Base-by-base conservation (phyloP, 768 basidiomycete genomes). In the Daedalea quercina region DNA sequence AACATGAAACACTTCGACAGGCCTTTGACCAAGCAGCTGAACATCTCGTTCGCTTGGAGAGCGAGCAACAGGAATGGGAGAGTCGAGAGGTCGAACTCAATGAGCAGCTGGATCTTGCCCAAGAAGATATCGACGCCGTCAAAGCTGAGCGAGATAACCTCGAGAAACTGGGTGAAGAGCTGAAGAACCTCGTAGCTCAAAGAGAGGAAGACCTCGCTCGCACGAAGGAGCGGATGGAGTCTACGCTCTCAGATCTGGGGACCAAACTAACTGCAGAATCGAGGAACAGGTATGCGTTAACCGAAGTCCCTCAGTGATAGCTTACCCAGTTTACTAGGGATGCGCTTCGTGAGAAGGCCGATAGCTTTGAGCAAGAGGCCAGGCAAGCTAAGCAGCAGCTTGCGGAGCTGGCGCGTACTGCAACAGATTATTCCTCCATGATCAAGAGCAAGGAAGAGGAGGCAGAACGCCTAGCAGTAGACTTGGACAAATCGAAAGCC, bases 1-100 rank as follows among this genome's bases (percentile, higher is more conserved):
- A 88, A 61, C 80, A 89, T 54, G 81, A 84, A 53, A 74, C 80
- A 13, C 73, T 91, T 47, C 77, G 82, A 24, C 72, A 77, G 46
- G 86, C 84, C 15, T 92, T 93, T 64, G 85, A 90, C 48, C 76
- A 91, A 59, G 91, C 92, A 19, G 87, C 90, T 1, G 86, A 91
- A 57, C 91, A 94, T 64, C 79, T 94, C 24, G 84, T 89, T 7
- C 78, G 85, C 0, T 69, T 95, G 33, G 94, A 97, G 70, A 69
- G 73, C 54, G 86, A 92, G 60, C 82, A 88, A 62, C 78, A 81
- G 52, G 76, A 77, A 15, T 88, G 85, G 85, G 70, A 69, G 26
- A 65, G 66, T 28, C 73, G 81, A 47, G 93, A 97, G 65, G 67
- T 64, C 0, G 85, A 86, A 51, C 72, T 93, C 3, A 62, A 70